Evolutionary conservation across 1,139 yeast species (phyloP).

Genomic region (Yueomyces sp.): DNA sequence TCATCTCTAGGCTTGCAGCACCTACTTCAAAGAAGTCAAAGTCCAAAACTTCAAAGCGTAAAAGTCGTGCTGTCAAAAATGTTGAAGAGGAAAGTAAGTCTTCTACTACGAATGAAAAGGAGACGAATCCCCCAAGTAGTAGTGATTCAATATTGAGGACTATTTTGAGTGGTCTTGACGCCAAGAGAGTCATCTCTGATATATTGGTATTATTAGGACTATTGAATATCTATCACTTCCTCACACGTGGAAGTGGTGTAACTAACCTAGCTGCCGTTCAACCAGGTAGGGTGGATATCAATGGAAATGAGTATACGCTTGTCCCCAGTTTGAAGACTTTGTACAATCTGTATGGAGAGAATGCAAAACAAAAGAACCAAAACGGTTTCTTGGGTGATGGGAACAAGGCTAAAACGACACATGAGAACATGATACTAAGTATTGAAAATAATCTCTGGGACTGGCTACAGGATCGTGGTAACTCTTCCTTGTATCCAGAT

Average conservation of each 20-base stretch:
- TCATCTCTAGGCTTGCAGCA: slow-evolving; percentile 23
- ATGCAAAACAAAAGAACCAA: slow-evolving; percentile 5
- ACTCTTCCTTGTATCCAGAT: slow-evolving; percentile 1
- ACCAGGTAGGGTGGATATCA: slow-evolving; percentile 23
- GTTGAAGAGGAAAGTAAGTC: background rate
- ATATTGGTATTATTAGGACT: background rate
- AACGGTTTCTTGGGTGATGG: slow-evolving; percentile 6
- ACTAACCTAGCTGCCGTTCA: slow-evolving; percentile 6
- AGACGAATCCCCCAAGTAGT: background rate
- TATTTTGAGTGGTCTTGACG: background rate
- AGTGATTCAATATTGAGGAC: background rate
- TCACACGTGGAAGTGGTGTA: background rate
- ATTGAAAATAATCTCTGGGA: slow-evolving; percentile 67
- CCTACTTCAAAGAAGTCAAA: background rate
- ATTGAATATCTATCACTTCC: background rate
- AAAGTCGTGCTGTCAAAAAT: background rate
- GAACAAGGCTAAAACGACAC: slow-evolving; percentile 8
- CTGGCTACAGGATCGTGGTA: slow-evolving; percentile 57
- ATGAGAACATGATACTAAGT: slow-evolving; percentile 17
- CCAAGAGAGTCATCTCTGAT: background rate
- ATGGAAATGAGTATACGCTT: slow-evolving; percentile 33
- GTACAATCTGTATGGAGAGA: slow-evolving; percentile 29
- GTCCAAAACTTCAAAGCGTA: background rate
- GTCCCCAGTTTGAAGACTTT: slow-evolving; percentile 35
- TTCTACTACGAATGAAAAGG: background rate